Evolutionary conservation across 1,139 yeast species (phyloP), one percentile per base, ranked within the genome.

Genomic region (Yamadazyma siamensis): DNA sequence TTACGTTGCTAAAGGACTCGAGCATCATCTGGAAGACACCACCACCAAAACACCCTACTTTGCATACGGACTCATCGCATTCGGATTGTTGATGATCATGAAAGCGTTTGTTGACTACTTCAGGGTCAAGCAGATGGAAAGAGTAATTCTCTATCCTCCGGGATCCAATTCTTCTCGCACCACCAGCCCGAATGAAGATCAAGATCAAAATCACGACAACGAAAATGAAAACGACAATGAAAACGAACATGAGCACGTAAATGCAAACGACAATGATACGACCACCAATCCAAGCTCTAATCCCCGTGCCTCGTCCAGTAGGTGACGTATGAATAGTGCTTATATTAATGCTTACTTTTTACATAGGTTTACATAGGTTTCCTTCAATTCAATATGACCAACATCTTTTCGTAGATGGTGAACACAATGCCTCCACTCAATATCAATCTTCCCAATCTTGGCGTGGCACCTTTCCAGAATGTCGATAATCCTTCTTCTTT

Each of bases 391-490:
- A 85, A 53, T 11, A 84, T 42, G 16, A 72, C 75, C 59, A 89
- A 66, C 66, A 89, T 83, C 61, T 87, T 85, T 55, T 89, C 97
- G 56, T 89, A 89, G 35, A 89, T 84, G 20, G 96, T 89, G 59
- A 89, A 89, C 11, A 89, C 96, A 44, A 89, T 89, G 45, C 97
- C 97, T 35, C 97, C 97, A 61, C 95, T 83, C 51, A 91, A 71
- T 26, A 89, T 79, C 52, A 91, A 71, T 47, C 98, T 75, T 3
- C 97, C 98, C 42, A 91, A 66, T 52, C 98, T 72, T 30, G 98
- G 98, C 2, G 97, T 89, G 24, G 97, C 96, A 38, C 98, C 98
- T 61, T 86, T 86, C 98, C 98, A 91, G 63, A 88, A 87, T 4
- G 96, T 84, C 49, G 77, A 64, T 41, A 88, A 59, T n/a, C 98